Base-by-base conservation (phyloP, 2,329 filamentous ascomycete species). In the Colletotrichum theobromicola region DNA sequence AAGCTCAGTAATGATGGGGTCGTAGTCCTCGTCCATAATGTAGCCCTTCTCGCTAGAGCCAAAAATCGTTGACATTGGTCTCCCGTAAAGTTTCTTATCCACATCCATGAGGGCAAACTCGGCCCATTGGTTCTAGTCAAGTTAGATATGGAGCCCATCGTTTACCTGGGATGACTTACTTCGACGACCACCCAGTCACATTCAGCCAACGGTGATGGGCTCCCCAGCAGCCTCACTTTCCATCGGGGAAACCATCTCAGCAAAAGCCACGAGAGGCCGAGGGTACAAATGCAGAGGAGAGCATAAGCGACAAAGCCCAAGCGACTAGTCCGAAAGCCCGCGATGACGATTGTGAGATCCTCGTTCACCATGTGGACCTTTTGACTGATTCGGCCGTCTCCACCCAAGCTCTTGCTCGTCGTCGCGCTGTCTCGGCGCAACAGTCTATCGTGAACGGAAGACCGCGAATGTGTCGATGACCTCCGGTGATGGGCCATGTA, bases 181-280 rank as follows among this genome's bases (percentile, higher is more conserved):
- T 98, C 97, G 77, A 98, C 91, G 32, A 98, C 96, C 57, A 98
- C 93, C 97, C 97, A 99, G 74, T 94, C 89, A 80, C 95, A 97
- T 69, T 94, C 91, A 68, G 90, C 89, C 34, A 99, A 87, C 4
- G 94, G 88, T 18, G 90, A 91, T 7, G 92, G 86, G 67, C 87
- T 90, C 32, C 97, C 97, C 53, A 94, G 88, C 55, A 98, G 82
- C 63, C 89, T 90, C 64, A 98, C 93, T 79, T 94, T 92, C 95
- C 95, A 98, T 73, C 92, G 90, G 7, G 97, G 97, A 67, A 98
- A 84, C 97, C 97, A 99, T 76, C 95, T 91, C 71, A 98, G 90
- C 7, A 98, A 80, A 16, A 99, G 90, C 85, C 94, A 99, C 6
- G 90, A 95, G 42, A 98, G 81, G 3, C 97, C 97, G 21, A 92